A percentile compares a stretch with the other conserved stretches of the same genome.
phyloP scores from a whole-genome alignment of 371 early-diverging fungal species.

The Thermomucor indicae-seudaticae region DNA sequence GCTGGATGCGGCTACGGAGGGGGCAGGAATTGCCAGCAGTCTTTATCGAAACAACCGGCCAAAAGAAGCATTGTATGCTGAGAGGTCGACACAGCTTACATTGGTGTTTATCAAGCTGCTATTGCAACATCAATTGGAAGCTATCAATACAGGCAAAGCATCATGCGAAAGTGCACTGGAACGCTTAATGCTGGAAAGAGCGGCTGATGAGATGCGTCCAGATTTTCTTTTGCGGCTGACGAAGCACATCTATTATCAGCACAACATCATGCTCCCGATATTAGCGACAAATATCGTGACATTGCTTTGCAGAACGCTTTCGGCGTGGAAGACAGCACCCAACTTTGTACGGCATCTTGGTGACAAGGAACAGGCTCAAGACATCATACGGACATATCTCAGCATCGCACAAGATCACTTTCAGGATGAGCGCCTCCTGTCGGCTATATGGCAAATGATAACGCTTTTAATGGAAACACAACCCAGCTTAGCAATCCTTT shows the following conservation, averaged over 20 bases:
- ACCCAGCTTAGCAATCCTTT: slow-evolving; percentile 39
- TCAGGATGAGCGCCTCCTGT: slow-evolving; percentile 23
- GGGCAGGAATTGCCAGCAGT: slow-evolving; percentile 25
- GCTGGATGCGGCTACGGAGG: slow-evolving; percentile 27
- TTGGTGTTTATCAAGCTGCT: slow-evolving; percentile 31
- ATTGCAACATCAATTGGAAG: slow-evolving; percentile 25
- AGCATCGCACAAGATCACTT: slow-evolving; percentile 27
- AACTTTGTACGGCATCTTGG: slow-evolving; percentile 42
- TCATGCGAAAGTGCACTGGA: slow-evolving; percentile 11
- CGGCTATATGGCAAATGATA: slow-evolving; percentile 41
- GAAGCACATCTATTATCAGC: slow-evolving; percentile 30
- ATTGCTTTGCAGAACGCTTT: slow-evolving; percentile 22
- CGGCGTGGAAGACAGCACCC: slow-evolving; percentile 28
- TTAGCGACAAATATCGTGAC: slow-evolving; percentile 33
- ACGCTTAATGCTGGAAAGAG: slow-evolving; percentile 15
- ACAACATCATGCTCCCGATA: slow-evolving; percentile 21
- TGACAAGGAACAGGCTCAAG: slow-evolving; percentile 32
- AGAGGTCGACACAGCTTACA: slow-evolving; percentile 28
- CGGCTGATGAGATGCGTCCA: slow-evolving; percentile 14
- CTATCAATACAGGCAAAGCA: slow-evolving; percentile 9
- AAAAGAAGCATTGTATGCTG: slow-evolving; percentile 29
- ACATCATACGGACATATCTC: slow-evolving; percentile 31
- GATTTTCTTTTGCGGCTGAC: slow-evolving; percentile 36
- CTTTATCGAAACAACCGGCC: slow-evolving; percentile 19
- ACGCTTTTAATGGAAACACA: slow-evolving; percentile 36